Evolutionary conservation across 768 basidiomycete species (phyloP).

Genomic region (Mycena haematopus): DNA sequence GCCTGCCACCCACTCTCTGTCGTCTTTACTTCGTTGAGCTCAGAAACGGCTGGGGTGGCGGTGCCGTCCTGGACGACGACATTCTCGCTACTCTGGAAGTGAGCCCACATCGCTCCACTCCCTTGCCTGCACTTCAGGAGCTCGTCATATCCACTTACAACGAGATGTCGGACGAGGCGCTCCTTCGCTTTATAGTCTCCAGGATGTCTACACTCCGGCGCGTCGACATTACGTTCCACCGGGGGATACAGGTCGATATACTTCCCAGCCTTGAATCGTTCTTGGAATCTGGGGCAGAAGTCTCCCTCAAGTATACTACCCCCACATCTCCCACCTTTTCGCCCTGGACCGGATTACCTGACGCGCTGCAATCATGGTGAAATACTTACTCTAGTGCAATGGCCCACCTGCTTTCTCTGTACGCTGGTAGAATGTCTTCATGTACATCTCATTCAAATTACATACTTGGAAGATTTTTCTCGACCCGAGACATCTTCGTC

Average conservation of each 20-base stretch:
- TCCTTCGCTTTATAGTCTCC: conserved; percentile 1
- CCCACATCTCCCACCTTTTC: neutral
- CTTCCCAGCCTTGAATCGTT: neutral
- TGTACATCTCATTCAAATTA: too few species aligned
- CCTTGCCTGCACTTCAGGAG: conserved; percentile 3
- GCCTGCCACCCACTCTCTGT: neutral
- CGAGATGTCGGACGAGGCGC: neutral
- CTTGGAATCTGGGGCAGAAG: conserved; percentile 9
- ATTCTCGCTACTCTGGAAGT: neutral
- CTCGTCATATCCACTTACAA: neutral
- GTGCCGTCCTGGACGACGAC: neutral
- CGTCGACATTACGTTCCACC: conserved; percentile 7
- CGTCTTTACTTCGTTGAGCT: too few species aligned
- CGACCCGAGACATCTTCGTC: too few species aligned
- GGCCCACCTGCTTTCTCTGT: too few species aligned
- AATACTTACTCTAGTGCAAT: too few species aligned
- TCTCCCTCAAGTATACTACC: neutral
- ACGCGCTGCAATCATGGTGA: neutral
- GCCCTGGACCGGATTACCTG: neutral
- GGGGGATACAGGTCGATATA: neutral
- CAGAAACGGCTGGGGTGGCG: too few species aligned
- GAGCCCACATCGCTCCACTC: too few species aligned
- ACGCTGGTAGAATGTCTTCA: too few species aligned
- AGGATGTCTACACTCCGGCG: conserved; percentile 1
- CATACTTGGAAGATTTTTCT: too few species aligned